Conservation (phyloP, 371 early-diverging fungal species). For the Batkoa obscura region DNA sequence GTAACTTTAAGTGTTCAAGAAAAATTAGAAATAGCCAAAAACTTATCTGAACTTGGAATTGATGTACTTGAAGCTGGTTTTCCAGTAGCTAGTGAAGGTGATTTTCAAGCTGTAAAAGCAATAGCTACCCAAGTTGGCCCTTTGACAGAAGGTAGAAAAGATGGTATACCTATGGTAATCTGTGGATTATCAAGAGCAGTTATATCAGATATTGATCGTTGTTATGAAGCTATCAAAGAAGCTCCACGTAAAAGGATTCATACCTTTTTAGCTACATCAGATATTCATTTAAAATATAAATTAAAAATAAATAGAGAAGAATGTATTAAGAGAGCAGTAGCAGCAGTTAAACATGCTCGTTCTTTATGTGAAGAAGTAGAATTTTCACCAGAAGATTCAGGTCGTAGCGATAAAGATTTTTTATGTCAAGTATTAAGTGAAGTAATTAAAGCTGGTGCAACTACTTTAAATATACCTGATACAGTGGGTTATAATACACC, state of each 20-base stretch:
- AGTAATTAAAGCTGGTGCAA: conserved; percentile 89
- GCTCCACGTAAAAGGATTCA: conserved; percentile 82
- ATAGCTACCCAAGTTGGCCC: conserved; percentile 83
- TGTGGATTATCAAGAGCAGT: conserved; percentile 82
- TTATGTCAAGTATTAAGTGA: conserved; percentile 59
- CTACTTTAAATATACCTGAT: conserved; percentile 90
- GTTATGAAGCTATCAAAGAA: conserved; percentile 66
- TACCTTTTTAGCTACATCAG: conserved; percentile 87
- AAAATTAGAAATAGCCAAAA: conserved; percentile 83
- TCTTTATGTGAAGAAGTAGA: conserved; percentile 72
- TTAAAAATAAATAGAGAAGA: conserved; percentile 73
- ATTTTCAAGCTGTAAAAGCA: conserved; percentile 85
- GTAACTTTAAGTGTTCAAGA: conserved; percentile 80
- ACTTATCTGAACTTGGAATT: conserved; percentile 77
- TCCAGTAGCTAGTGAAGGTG: conserved; percentile 80
- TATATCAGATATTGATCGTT: conserved; percentile 66
- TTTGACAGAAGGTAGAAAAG: conserved; percentile 58
- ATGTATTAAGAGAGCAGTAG: conserved; percentile 65
- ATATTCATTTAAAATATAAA: conserved; percentile 85
- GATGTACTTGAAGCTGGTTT: conserved; percentile 92
- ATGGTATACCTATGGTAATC: conserved; percentile 69
- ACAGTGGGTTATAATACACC: conserved; percentile 91
- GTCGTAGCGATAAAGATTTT: conserved; percentile 72
- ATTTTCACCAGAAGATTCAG: conserved; percentile 90
- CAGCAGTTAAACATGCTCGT: conserved; percentile 59